A percentile compares a stretch with the other conserved stretches of the same genome.
Evolutionary conservation across 805 yeast species (phyloP).

Genomic region (Yamadazyma insecticola): DNA sequence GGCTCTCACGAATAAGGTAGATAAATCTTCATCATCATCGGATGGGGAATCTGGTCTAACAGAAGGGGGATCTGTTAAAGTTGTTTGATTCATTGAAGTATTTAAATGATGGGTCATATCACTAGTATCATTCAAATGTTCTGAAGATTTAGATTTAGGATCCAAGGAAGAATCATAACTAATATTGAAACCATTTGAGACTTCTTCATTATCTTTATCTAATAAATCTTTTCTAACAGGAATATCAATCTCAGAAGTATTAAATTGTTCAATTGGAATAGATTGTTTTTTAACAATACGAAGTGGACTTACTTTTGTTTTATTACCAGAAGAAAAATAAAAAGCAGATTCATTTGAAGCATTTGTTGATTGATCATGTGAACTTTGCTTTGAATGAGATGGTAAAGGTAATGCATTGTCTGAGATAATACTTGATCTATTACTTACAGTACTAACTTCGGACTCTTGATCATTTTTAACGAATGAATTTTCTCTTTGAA

Average conservation of each 20-base stretch:
- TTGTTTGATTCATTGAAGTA: neutral
- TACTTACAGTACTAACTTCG: slow-evolving; percentile 19
- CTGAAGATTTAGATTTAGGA: neutral
- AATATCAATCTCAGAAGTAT: too few relatives aligned
- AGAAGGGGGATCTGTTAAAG: too few relatives aligned
- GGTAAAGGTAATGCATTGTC: slow-evolving; percentile 2
- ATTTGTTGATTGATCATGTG: slow-evolving; percentile 1
- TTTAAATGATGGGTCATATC: slow-evolving; percentile 4
- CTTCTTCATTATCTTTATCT: slow-evolving; percentile 7
- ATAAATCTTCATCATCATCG: slow-evolving; percentile 42
- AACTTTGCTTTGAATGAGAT: slow-evolving; percentile 1
- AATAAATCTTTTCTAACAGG: slow-evolving; percentile 27
- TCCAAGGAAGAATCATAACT: slow-evolving; percentile 1
- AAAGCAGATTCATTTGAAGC: slow-evolving; percentile 3
- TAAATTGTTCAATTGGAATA: slow-evolving; percentile 12
- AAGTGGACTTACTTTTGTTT: slow-evolving; percentile 14
- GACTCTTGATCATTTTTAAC: slow-evolving; percentile 13
- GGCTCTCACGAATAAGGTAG: slow-evolving; percentile 53
- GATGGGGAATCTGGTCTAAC: too few relatives aligned
- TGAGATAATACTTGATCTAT: slow-evolving; percentile 20
- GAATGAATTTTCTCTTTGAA: slow-evolving; percentile 6
- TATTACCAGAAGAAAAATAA: slow-evolving; percentile 6
- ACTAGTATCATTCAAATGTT: neutral
- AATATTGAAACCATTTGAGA: slow-evolving; percentile 2
- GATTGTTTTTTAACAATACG: slow-evolving; percentile 12